phyloP scores from a whole-genome alignment of 2,329 filamentous ascomycete genomes.

The Beauveria bassiana region DNA sequence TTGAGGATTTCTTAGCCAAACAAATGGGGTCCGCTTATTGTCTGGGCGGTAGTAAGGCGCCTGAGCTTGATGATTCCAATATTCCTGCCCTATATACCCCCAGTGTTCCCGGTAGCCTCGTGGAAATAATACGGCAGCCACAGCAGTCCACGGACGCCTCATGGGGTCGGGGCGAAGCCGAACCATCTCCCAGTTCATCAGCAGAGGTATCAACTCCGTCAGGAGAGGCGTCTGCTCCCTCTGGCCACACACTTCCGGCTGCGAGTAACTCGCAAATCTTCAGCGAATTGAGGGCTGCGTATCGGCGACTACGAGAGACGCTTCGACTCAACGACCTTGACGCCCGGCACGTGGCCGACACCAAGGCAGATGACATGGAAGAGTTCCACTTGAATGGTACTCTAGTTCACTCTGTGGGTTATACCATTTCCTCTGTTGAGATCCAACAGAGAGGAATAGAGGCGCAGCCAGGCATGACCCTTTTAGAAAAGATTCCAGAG shows the following conservation, averaged over 20 bases:
- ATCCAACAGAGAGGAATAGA: constrained; percentile 85
- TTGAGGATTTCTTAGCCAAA: constrained; percentile 61
- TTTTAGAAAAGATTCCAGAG: constrained; percentile 78
- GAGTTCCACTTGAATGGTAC: constrained; percentile 50
- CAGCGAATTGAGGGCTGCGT: constrained; percentile 51
- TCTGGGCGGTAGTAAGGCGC: constrained; percentile 31
- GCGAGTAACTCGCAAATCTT: constrained; percentile 25
- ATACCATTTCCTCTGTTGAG: constrained; percentile 80
- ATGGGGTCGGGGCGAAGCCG: constrained; percentile 33
- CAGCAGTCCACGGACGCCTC: constrained; percentile 29
- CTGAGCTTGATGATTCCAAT: constrained; percentile 24
- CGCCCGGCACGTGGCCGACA: constrained; percentile 28
- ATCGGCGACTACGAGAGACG: constrained; percentile 52
- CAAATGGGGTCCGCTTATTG: constrained; percentile 42
- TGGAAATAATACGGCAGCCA: constrained; percentile 30
- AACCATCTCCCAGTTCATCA: constrained; percentile 29
- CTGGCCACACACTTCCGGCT: background rate
- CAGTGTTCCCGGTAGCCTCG: constrained; percentile 30
- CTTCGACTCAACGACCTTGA: constrained; percentile 47
- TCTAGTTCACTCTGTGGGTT: constrained; percentile 62
- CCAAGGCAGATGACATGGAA: constrained; percentile 25
- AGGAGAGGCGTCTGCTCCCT: constrained; percentile 19
- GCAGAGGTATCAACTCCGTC: constrained; percentile 36
- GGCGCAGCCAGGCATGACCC: constrained; percentile 61
- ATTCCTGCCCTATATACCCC: constrained; percentile 26